phyloP scores from a whole-genome alignment of 2,329 filamentous ascomycete genomes.

The Cyclaneusma minus region DNA sequence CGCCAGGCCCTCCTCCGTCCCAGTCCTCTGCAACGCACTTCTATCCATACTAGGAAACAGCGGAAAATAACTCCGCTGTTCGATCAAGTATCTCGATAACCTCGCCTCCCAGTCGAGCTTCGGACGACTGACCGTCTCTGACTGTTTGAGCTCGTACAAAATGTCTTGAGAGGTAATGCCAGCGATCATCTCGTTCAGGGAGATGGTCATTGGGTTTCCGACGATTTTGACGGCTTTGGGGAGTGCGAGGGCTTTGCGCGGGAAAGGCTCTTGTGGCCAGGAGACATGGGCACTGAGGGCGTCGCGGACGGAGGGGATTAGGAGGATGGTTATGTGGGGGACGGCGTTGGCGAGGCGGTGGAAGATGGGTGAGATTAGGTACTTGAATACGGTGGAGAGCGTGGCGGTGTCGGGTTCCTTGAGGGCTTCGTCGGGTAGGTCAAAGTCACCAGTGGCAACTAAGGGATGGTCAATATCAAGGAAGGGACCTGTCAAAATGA shows the following conservation, averaged over 20 bases:
- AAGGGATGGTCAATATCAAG: conserved; percentile 84
- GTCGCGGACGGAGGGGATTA: conserved; percentile 73
- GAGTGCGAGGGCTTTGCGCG: conserved; percentile 51
- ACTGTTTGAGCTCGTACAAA: conserved; percentile 63
- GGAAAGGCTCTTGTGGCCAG: conserved; percentile 66
- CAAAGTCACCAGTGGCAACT: conserved; percentile 65
- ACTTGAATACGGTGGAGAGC: conserved; percentile 68
- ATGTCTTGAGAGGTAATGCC: conserved; percentile 75
- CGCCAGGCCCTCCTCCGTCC: conserved; percentile 39
- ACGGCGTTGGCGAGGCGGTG: conserved; percentile 54
- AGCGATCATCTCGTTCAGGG: conserved; percentile 72
- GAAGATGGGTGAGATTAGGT: conserved; percentile 61
- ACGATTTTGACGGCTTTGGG: conserved; percentile 64
- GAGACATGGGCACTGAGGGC: conserved; percentile 69
- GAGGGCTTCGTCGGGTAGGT: conserved; percentile 51
- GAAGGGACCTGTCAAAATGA: conserved; percentile 77
- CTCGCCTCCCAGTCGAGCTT: conserved; percentile 48
- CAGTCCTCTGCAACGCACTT: conserved; percentile 47
- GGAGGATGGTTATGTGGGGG: conserved; percentile 65
- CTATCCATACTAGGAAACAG: conserved; percentile 70
- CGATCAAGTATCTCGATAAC: conserved; percentile 63
- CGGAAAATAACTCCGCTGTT: conserved; percentile 84
- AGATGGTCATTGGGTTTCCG: conserved; percentile 81
- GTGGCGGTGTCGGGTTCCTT: conserved; percentile 65
- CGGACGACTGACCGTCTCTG: conserved; percentile 47